Conservation (phyloP, 2,329 filamentous ascomycete genomes). For the Sporothrix pseudoabietina region DNA sequence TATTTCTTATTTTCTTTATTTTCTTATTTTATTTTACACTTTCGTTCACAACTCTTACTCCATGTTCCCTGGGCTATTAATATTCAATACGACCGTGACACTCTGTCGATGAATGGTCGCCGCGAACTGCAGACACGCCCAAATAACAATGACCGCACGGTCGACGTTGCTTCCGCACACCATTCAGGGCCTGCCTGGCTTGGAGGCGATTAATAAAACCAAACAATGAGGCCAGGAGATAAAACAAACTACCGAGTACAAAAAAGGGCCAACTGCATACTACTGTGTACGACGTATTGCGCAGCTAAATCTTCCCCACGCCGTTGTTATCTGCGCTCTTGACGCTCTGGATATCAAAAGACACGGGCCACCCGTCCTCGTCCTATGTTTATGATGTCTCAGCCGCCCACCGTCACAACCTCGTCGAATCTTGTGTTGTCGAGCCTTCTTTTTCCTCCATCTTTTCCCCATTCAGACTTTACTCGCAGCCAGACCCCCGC, state of each 20-base stretch:
- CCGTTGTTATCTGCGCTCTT: not conserved
- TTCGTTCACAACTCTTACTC: conserved; percentile 7
- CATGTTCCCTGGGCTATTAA: conserved; percentile 14
- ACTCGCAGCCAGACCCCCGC: not conserved
- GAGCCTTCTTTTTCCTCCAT: not conserved
- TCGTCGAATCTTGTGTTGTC: not conserved
- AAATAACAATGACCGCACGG: conserved; percentile 19
- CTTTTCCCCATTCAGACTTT: not conserved
- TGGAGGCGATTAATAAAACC: not conserved
- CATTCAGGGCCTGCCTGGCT: conserved; percentile 3
- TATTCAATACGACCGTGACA: conserved; percentile 19
- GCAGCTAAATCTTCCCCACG: not conserved
- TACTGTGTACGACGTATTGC: not conserved
- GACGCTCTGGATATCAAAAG: too few species aligned
- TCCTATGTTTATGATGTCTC: conserved; percentile 16
- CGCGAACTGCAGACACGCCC: conserved; percentile 19
- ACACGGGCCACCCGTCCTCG: conserved; percentile 13
- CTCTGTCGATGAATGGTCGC: conserved; percentile 5
- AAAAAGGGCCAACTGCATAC: not conserved
- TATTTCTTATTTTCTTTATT: not conserved
- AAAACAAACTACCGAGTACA: not conserved
- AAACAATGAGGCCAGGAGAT: not conserved
- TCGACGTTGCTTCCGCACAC: conserved; percentile 11
- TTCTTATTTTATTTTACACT: conserved; percentile 3
- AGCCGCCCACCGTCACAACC: not conserved